Base-by-base conservation (phyloP, 495 filamentous ascomycete species). In the Penicillium bovifimosum region DNA sequence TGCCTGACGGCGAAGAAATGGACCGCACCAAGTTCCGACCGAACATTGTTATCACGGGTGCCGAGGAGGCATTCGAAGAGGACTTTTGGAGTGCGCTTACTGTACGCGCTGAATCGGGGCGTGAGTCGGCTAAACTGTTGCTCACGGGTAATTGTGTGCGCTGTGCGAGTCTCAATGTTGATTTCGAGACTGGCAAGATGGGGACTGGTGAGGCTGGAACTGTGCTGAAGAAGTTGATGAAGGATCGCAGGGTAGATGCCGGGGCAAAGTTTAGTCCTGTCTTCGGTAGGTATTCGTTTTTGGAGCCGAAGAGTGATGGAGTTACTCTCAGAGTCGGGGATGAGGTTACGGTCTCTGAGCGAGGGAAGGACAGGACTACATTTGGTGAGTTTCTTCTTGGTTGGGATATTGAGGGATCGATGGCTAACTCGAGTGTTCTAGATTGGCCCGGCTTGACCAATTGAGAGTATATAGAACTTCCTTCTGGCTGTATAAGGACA, bases 11-110 rank as follows among this genome's bases (percentile, higher is more conserved):
- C 2, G 62, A 76, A 29, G 55, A 72, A n/a, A 81, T 90, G 74
- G 83, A 86, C 55, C 78, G 88, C 59, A 84, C 82, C 9, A 93
- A 91, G 62, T 91, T 95, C 68, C 80, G 92, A 26, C 86, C 90
- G 0, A 96, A 96, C 59, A 81, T 96, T 35, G 83, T 96, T 7
- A 66, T 96, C 7, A 76, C 79, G 9, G 85, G 82, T 1, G 75
- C 77, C 2, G 60, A 69, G 20, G 58, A 60, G 8, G 76, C 83
- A 0, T 97, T 80, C 67, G 91, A 90, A 16, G 91, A 97, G 60
- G 92, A 96, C 55, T 93, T 80, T 63, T 97, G 91, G 91, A 82
- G 74, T 9, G 84, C 86, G 60, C 61, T 90, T 27, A 53, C 55
- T 3, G 58, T 90, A 20, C 43, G 59, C 6, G 10, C 40, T 8